These are phyloP conservation scores for Anisogramma anomala DNA, from an alignment of 2,329 filamentous ascomycete genomes.

Conservation along the genomic window DNA sequence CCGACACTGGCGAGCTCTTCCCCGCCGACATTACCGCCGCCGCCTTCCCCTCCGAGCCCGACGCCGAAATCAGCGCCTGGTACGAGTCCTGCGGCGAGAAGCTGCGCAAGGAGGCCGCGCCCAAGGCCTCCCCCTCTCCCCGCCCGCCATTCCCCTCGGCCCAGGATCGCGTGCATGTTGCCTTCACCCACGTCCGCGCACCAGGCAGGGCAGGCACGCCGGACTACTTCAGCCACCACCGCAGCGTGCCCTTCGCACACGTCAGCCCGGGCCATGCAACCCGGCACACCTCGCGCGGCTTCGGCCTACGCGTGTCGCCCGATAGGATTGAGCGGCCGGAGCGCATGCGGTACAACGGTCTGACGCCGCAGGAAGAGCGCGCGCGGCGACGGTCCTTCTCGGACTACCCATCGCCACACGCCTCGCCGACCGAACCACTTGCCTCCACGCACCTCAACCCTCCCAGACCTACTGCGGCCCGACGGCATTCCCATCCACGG, in stretches of 20 bases:
- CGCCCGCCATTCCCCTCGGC: slow-evolving; percentile 4
- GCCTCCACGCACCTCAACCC: slow-evolving; percentile 25
- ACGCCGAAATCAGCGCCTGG: slow-evolving; percentile 75
- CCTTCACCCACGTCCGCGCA: slow-evolving; percentile 13
- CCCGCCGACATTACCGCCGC: slow-evolving; percentile 44
- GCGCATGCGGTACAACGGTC: slow-evolving; percentile 24
- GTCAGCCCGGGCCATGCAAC: slow-evolving; percentile 27
- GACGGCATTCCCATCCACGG: slow-evolving; percentile 40
- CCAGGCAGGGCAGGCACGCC: slow-evolving; percentile 13
- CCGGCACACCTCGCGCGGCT: slow-evolving; percentile 20
- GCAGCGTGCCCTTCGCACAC: slow-evolving; percentile 29
- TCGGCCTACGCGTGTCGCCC: slow-evolving; percentile 10
- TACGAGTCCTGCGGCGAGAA: slow-evolving; percentile 65
- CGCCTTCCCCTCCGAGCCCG: slow-evolving; percentile 61
- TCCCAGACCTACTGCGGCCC: slow-evolving; percentile 21
- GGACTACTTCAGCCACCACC: slow-evolving; percentile 28
- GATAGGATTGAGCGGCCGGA: slow-evolving; percentile 19
- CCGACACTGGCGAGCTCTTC: slow-evolving; percentile 59
- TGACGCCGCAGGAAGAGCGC: slow-evolving; percentile 30
- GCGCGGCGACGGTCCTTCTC: slow-evolving; percentile 39
- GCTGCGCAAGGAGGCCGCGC: slow-evolving; percentile 49
- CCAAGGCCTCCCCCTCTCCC: slow-evolving; percentile 23
- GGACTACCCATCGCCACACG: slow-evolving; percentile 32
- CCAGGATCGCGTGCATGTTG: slow-evolving; percentile 11
- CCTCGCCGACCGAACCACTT: slow-evolving; percentile 25